Conservation (phyloP, 768 basidiomycete genomes). For the Coprinellus micaceus region DNA sequence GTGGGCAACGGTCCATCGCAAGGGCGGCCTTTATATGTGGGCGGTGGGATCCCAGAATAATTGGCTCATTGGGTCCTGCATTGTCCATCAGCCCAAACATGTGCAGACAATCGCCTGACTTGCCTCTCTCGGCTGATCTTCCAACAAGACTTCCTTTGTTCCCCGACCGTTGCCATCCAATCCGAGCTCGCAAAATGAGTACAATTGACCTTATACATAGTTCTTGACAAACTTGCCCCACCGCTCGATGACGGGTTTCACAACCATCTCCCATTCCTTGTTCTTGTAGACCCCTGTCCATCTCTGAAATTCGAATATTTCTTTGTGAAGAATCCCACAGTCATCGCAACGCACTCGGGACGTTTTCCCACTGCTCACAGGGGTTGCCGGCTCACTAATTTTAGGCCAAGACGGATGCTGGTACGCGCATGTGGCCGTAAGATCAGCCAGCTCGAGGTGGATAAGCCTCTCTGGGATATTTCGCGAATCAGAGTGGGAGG, state of each 20-base stretch:
- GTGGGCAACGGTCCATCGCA: background rate
- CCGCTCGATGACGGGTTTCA: constrained; percentile 71
- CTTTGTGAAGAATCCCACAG: constrained; percentile 59
- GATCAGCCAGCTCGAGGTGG: constrained; percentile 75
- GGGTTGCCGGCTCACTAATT: constrained; percentile 17
- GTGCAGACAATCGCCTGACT: background rate
- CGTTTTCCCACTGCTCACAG: constrained; percentile 15
- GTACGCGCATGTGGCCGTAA: constrained; percentile 56
- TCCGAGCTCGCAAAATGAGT: background rate
- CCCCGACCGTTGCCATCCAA: background rate
- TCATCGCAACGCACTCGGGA: constrained; percentile 31
- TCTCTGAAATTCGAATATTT: constrained; percentile 73
- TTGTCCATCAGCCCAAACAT: background rate
- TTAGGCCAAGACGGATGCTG: constrained; percentile 48
- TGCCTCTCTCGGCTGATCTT: background rate
- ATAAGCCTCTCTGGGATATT: constrained; percentile 57
- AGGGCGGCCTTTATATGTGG: constrained; percentile 9
- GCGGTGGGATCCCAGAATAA: background rate
- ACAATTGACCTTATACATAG: constrained; percentile 27
- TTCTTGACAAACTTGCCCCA: constrained; percentile 68
- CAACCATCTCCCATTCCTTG: constrained; percentile 71
- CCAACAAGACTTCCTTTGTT: background rate
- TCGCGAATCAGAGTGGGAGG: background rate
- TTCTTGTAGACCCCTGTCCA: constrained; percentile 53
- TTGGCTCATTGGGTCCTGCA: background rate